Base-by-base conservation (phyloP, 2,329 filamentous ascomycete genomes). In the Stachybotrys chlorohalonatus region DNA sequence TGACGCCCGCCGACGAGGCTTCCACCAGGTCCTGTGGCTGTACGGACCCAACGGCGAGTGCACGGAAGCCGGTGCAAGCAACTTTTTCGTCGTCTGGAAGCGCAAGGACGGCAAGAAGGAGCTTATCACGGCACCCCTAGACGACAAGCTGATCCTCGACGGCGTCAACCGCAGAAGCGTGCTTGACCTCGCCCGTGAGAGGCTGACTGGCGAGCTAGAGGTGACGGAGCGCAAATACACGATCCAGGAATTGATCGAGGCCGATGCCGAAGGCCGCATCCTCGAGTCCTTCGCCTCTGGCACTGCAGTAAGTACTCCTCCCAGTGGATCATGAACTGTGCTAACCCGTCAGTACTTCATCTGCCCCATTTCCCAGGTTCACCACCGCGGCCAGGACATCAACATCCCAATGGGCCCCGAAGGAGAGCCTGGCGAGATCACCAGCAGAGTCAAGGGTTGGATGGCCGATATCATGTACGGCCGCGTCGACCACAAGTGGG, bases 1-100 rank as follows among this genome's bases (percentile, higher is more conserved):
- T 16, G 87, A 92, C 69, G 92, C 92, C 3, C 76, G 84, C 54
- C 75, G 74, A 11, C 74, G 81, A 47, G 92, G 93, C 0, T 96
- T 84, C 72, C 83, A 93, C 66, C 93, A 96, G 78, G 87, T 96
- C 54, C 80, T 96, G n/a, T 96, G 92, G 92, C 79, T 96, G 52
- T 94, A 95, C 65, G 90, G 90, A 1, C 71, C 82, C 47, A 79
- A 93, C 62, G 82, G 82, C 53, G 82, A 83, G 66, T 91, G 95
- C 59, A 96, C 92, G 2, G 92, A 96, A 75, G 92, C 92, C 2
- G 92, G 92, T 5, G 92, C 90, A 11, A 89, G 84, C 65, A 96
- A 96, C 73, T 96, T 96, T 74, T 95, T 96, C 66, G 77, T 95
- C 7, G 76, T 96, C 11, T 91, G 87, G 89, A 80, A 78, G 66